Evolutionary conservation across 768 basidiomycete species (phyloP).

Genomic region (Russula brevipes): DNA sequence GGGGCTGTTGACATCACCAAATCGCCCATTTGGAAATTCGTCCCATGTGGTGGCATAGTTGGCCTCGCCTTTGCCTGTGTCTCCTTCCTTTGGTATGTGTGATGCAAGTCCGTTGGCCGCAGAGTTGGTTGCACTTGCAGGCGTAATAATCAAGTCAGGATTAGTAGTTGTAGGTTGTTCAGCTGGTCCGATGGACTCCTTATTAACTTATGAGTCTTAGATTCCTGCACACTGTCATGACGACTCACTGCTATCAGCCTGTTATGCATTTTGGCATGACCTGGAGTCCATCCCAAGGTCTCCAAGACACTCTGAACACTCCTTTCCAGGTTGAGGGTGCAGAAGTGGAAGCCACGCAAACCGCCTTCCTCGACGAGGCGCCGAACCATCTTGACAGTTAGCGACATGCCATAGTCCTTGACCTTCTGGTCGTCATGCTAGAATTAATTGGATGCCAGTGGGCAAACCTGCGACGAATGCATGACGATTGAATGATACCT

Average conservation of each 20-base stretch:
- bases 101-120: slow-evolving; percentile 54
- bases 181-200: slow-evolving; percentile 30
- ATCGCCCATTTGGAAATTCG: slow-evolving; percentile 97
- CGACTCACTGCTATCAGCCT: slow-evolving; percentile 58
- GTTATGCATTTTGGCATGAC: slow-evolving; percentile 44
- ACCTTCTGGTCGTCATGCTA: slow-evolving; percentile 92
- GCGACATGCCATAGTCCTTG: slow-evolving; percentile 87
- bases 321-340: slow-evolving; percentile 95
- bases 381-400: slow-evolving; percentile 77
- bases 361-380: slow-evolving; percentile 50
- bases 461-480: neutral
- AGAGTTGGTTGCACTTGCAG: slow-evolving; percentile 56
- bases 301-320: slow-evolving; percentile 86
- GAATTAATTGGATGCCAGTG: neutral
- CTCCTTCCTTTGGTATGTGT: slow-evolving; percentile 45
- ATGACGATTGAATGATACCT: slow-evolving; percentile 39
- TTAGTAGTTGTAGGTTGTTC: slow-evolving; percentile 28
- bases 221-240: neutral
- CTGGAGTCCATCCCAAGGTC: slow-evolving; percentile 60
- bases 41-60: slow-evolving; percentile 82
- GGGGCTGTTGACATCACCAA: slow-evolving; percentile 96
- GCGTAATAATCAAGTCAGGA: slow-evolving; percentile 51
- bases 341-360: slow-evolving; percentile 82
- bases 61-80: slow-evolving; percentile 65
- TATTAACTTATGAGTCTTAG: slow-evolving; percentile 15